A percentile compares a stretch with the other conserved stretches of the same genome.
phyloP scores from a whole-genome alignment of 768 basidiomycete species.

The Tricholoma sp. region DNA sequence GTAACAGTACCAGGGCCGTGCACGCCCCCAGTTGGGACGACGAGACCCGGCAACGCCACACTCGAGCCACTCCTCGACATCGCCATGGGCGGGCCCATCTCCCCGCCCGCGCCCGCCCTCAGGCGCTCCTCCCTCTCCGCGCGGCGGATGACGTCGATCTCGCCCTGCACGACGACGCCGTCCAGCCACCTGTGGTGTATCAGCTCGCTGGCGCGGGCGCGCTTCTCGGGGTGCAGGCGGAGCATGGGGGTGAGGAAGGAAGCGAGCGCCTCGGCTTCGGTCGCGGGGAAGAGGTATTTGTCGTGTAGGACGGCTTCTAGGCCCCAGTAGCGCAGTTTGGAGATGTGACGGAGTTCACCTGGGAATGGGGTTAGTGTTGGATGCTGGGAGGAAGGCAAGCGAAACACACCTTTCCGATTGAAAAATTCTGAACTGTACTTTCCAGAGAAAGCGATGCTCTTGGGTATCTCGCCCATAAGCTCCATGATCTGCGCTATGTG shows the following conservation, averaged over 20 bases:
- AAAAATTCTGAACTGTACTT: conserved; percentile 96
- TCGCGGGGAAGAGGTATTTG: conserved; percentile 89
- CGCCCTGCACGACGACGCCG: conserved; percentile 81
- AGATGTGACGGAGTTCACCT: conserved; percentile 89
- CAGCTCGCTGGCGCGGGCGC: conserved; percentile 85
- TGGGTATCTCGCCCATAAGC: conserved; percentile 87
- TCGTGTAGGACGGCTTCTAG: conserved; percentile 79
- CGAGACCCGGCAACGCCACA: not conserved
- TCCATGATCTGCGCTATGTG: conserved; percentile 99
- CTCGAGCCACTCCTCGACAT: too few species aligned
- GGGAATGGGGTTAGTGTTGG: conserved; percentile 2
- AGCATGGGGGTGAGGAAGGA: conserved; percentile 89
- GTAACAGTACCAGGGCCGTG: not conserved
- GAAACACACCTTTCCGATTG: conserved; percentile 78
- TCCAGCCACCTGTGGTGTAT: conserved; percentile 86
- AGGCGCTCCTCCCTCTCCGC: conserved; percentile 50
- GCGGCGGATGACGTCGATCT: conserved; percentile 74
- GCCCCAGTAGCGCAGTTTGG: conserved; percentile 91
- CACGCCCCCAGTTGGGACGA: too few species aligned
- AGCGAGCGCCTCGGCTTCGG: conserved; percentile 77
- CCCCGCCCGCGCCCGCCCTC: conserved; percentile 8
- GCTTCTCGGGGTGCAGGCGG: conserved; percentile 79
- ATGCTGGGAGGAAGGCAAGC: too few species aligned
- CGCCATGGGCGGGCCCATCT: not conserved
- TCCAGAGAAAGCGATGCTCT: conserved; percentile 76